A percentile compares a stretch with the other conserved stretches of the same genome.
Conservation (phyloP, 2,329 filamentous ascomycete genomes). For the Colletotrichum chrysophilum region DNA sequence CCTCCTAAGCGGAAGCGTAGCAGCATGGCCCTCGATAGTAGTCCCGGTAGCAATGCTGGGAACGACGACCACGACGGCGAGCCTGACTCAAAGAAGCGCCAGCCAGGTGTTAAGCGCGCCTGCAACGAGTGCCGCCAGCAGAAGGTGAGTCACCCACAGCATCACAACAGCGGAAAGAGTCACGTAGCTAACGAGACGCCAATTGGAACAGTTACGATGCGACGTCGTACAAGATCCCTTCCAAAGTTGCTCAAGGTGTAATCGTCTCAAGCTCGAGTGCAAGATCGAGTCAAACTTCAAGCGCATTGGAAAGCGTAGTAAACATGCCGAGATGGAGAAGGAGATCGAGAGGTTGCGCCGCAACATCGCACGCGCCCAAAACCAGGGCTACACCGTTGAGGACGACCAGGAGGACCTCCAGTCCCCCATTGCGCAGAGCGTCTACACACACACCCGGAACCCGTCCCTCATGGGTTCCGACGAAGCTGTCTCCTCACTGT, state of each 20-base stretch:
- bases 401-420: conserved; percentile 64
- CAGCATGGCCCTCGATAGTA: conserved; percentile 62
- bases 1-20: conserved; percentile 63
- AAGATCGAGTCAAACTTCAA: conserved; percentile 91
- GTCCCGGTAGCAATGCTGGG: conserved; percentile 63
- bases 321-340: conserved; percentile 86
- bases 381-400: conserved; percentile 60
- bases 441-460: conserved; percentile 65
- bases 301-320: conserved; percentile 80
- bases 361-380: conserved; percentile 63
- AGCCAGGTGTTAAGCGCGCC: conserved; percentile 76
- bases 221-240: conserved; percentile 85
- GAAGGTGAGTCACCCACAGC: conserved; percentile 64
- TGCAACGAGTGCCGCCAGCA: conserved; percentile 88
- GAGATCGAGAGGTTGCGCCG: conserved; percentile 75
- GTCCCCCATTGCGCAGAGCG: conserved; percentile 63
- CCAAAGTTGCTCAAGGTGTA: conserved; percentile 77
- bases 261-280: conserved; percentile 80
- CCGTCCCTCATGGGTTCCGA: conserved; percentile 71
- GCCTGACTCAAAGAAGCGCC: conserved; percentile 62
- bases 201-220: conserved; percentile 69
- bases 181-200: neutral
- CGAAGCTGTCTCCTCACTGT: conserved; percentile 69
- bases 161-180: neutral
- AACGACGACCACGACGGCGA: conserved; percentile 62